Evolutionary conservation across 148 eudicot genomes (phyloP).

Genomic region (Nyssa sinensis): DNA sequence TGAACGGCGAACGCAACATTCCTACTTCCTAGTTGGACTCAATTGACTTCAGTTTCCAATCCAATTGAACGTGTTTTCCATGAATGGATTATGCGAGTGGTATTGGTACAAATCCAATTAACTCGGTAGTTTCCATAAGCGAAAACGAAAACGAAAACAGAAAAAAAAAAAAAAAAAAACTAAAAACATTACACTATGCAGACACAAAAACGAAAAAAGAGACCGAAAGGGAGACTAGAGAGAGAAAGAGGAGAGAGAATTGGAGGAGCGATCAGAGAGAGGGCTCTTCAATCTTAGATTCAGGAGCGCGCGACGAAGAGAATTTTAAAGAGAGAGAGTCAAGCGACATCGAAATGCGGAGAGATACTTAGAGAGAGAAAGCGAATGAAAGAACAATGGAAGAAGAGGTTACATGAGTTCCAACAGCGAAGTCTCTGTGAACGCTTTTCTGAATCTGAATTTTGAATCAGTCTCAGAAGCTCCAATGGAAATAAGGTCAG

Average conservation of each 20-base stretch:
- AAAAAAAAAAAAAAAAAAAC: background rate
- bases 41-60: too few relatives aligned
- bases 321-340: conserved; percentile 8
- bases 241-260: conserved; percentile 19
- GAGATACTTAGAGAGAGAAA: conserved; percentile 9
- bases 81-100: background rate
- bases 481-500: conserved; percentile 23
- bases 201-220: conserved; percentile 27
- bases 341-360: conserved; percentile 28
- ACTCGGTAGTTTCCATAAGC: background rate
- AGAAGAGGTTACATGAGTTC: conserved; percentile 22
- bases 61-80: background rate
- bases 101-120: background rate
- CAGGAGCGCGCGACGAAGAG: background rate
- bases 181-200: background rate
- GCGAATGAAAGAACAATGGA: conserved; percentile 21
- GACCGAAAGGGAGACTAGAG: conserved; percentile 22
- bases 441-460: conserved; percentile 24
- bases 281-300: conserved; percentile 33
- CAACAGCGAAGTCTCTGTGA: conserved; percentile 23
- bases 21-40: too few relatives aligned
- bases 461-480: conserved; percentile 7
- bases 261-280: conserved; percentile 45
- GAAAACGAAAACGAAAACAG: background rate
- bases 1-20: background rate